Evolutionary conservation across 202 grass and related monocot genomes (phyloP).

Genomic region (Carex sylvatica): DNA sequence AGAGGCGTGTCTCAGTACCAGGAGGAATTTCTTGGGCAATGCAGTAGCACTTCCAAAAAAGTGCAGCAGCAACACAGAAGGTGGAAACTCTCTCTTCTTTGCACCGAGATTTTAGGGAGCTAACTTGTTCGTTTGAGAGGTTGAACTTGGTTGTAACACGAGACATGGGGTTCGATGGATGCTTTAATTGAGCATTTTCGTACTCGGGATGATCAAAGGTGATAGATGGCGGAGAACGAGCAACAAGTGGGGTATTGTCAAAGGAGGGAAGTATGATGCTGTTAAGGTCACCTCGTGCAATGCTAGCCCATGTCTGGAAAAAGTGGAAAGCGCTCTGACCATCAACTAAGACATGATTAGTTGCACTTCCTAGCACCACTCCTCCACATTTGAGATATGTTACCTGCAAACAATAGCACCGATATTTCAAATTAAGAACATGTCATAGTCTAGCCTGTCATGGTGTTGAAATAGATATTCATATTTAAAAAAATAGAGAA

Average conservation of each 20-base stretch:
- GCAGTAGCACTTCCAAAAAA: slow-evolving; percentile 63
- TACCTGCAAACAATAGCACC: slow-evolving; percentile 28
- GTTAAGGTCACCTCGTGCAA: slow-evolving; percentile 32
- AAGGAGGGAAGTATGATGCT: slow-evolving; percentile 16
- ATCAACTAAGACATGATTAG: slow-evolving; percentile 63
- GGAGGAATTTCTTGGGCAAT: slow-evolving; percentile 26
- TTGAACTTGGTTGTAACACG: slow-evolving; percentile 37
- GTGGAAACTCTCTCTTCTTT: slow-evolving; percentile 22
- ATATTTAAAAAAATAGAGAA: too few species aligned
- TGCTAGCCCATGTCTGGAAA: slow-evolving; percentile 50
- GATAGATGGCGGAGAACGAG: slow-evolving; percentile 10
- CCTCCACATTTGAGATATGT: slow-evolving; percentile 67
- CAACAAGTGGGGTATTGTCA: slow-evolving; percentile 22
- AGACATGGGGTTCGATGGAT: neutral
- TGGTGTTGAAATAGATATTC: too few species aligned
- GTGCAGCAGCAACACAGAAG: slow-evolving; percentile 46
- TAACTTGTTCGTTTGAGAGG: slow-evolving; percentile 36
- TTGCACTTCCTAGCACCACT: slow-evolving; percentile 53
- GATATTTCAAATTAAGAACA: too few species aligned
- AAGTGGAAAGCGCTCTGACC: slow-evolving; percentile 52
- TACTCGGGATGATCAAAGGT: slow-evolving; percentile 50
- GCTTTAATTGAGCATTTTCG: slow-evolving; percentile 9
- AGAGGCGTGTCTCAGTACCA: slow-evolving; percentile 34
- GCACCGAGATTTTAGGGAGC: slow-evolving; percentile 28
- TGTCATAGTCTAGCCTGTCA: too few species aligned